Base-by-base conservation (phyloP, 2,329 filamentous ascomycete genomes). In the Exophiala sp. region DNA sequence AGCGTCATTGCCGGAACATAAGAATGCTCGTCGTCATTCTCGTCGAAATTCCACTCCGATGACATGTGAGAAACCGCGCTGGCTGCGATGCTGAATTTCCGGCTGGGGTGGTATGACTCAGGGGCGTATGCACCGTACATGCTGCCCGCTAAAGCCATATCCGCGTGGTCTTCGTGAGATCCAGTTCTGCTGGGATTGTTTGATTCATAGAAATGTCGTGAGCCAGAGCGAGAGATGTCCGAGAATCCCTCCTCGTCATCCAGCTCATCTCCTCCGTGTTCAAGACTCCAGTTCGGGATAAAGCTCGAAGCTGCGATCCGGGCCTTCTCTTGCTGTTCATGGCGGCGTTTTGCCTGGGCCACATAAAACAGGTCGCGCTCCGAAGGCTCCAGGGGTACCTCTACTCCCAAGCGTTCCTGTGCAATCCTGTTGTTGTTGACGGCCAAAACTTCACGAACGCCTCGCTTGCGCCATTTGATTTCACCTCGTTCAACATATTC, bases 401-500 rank as follows among this genome's bases (percentile, higher is more conserved):
- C 83, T 9, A 88, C 76, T 13, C 88, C 89, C 66, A 86, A 86
- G 65, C 85, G 89, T 56, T 71, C 73, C 43, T 68, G 80, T 64
- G 94, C 85, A 59, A 93, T 79, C 48, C 90, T 81, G 51, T 82
- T 78, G 60, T 88, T 86, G 66, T 98, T 93, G 62, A 89, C 83
- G 24, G 82, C 75, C 60, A 87, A 87, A 57, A 97, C 86, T 62
- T 89, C 86, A 48, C 84, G 85, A 5, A 89, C 75, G 4, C 88
- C 91, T 69, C 90, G 88, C 66, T 86, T 91, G 47, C 93, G 82
- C 93, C 93, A 98, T 41, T 88, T 79, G 50, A 98, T 88, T 70
- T 98, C 93, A 44, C 93, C 91, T 34, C 91, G 79, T 65, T 96
- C 88, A 49, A 96, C 90, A 68, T 91, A 91, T 68, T 98, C 93